Conservation (phyloP, 805 yeast genomes). For the Monosporozyma unispora region DNA sequence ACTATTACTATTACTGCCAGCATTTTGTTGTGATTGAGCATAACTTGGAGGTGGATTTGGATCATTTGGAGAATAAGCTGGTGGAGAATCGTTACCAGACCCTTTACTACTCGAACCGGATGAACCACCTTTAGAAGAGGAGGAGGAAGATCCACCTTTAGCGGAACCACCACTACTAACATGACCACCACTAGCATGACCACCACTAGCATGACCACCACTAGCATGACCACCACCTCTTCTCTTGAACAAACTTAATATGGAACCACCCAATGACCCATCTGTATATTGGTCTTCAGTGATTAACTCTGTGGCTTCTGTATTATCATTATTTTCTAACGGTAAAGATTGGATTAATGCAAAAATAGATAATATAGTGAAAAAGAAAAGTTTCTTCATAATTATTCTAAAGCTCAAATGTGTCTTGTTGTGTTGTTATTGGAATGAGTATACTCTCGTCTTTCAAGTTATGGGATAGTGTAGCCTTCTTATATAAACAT, state of each 20-base stretch:
- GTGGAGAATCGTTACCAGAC: slow-evolving; percentile 1
- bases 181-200: not conserved
- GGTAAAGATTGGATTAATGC: not conserved
- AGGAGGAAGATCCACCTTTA: not conserved
- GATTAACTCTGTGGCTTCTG: not conserved
- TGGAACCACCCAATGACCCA: not conserved
- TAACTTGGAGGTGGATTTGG: slow-evolving; percentile 7
- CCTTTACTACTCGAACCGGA: slow-evolving; percentile 3
- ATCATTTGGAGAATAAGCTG: slow-evolving; percentile 6
- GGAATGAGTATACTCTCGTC: no score
- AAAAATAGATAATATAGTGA: not conserved
- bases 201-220: not conserved
- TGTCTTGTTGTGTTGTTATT: not conserved
- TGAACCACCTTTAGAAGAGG: slow-evolving; percentile 4
- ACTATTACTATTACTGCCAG: not conserved
- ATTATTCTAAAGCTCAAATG: not conserved
- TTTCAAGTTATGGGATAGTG: not conserved
- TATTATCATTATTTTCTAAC: not conserved
- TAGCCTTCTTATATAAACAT: not conserved
- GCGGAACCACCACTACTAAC: not conserved
- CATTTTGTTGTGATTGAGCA: not conserved
- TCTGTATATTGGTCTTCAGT: not conserved
- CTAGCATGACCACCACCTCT: slow-evolving; percentile 3
- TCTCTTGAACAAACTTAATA: not conserved
- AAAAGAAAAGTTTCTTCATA: not conserved